Evolutionary conservation across 1,139 yeast species (phyloP), one percentile per base, ranked within the genome.

Genomic region (Yamadazyma atlantica): DNA sequence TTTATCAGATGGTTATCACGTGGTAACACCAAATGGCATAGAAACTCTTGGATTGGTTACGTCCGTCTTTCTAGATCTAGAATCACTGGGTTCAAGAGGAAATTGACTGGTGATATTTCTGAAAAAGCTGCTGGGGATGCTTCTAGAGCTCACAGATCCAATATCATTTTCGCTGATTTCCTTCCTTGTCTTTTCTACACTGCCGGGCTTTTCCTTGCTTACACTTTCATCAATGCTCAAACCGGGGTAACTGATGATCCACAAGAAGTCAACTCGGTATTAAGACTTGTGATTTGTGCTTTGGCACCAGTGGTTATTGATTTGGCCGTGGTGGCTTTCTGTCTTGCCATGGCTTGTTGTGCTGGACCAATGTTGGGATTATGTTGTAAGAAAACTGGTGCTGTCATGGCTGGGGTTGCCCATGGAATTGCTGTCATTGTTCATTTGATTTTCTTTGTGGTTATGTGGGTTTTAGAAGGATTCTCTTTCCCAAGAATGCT

Each of bases 1-100:
- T 92, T 82, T 68, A 87, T 94, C 59, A 84, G 98, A 73, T 92
- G 99, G 99, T 73, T 92, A 64, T 87, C 96, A 22, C 86, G 98
- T 73, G 98, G 98, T 79, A 94, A 94, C 73, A 85, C 94, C 58
- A 88, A 90, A 67, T 92, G 96, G 92, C 98, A 94, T 72, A 85
- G 95, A 75, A 92, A 92, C 74, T 94, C 98, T 12, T 92, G 99
- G 99, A 90, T 94, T 63, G 98, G 97, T 48, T 92, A 89, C 64
- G 86, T 90, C 48, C 84, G 97, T 69, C 78, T 90, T 70, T 80
- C 95, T 14, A 85, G 99, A 78, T 88, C 98, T 33, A 86, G 97
- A 72, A 77, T 92, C 50, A 92, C 98, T 50, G 99, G 99, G 76
- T 90, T 86, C 85, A 92, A 92, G 80, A 80, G 96, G 57, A 88